Percentiles rank a stretch among this genome's conserved stretches.
Evolutionary conservation across 1,139 yeast genomes (phyloP).

Genomic region (Meyerozyma elateridarum): DNA sequence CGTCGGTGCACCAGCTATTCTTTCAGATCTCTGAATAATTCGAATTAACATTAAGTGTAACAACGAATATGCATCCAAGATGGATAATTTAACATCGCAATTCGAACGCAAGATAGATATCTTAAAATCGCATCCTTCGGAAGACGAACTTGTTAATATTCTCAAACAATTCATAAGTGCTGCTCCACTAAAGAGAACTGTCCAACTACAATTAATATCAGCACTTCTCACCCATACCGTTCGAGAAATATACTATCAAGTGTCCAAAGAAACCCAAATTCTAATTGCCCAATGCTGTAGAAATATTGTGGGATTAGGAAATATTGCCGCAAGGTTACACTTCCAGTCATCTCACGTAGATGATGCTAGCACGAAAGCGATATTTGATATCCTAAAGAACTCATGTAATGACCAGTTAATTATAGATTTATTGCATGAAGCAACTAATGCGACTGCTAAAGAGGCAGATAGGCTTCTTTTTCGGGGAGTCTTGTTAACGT

Average conservation of each 20-base stretch:
- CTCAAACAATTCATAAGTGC: not conserved
- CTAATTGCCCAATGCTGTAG: slow-evolving; percentile 16
- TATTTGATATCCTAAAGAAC: slow-evolving; percentile 9
- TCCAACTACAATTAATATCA: slow-evolving; percentile 12
- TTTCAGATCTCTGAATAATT: too few species aligned
- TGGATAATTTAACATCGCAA: too few species aligned
- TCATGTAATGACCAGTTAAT: slow-evolving; percentile 20
- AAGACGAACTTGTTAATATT: not conserved
- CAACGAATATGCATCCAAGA: too few species aligned
- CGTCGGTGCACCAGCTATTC: too few species aligned
- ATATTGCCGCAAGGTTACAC: slow-evolving; percentile 19
- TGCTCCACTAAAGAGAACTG: not conserved
- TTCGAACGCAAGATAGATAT: not conserved
- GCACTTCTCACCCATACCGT: slow-evolving; percentile 28
- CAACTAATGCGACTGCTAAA: slow-evolving; percentile 15
- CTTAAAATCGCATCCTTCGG: not conserved
- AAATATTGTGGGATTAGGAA: slow-evolving; percentile 27
- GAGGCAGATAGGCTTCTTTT: slow-evolving; percentile 37
- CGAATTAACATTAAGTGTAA: too few species aligned
- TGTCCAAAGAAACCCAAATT: slow-evolving; percentile 12
- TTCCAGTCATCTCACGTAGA: slow-evolving; percentile 5
- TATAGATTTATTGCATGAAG: slow-evolving; percentile 9
- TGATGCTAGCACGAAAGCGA: slow-evolving; percentile 1
- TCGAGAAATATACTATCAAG: slow-evolving; percentile 21
- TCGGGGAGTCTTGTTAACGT: slow-evolving; percentile 21